A percentile compares a stretch with the other conserved stretches of the same genome.
Evolutionary conservation across 495 filamentous ascomycete species (phyloP).

Genomic region (Penicillium turbatum): DNA sequence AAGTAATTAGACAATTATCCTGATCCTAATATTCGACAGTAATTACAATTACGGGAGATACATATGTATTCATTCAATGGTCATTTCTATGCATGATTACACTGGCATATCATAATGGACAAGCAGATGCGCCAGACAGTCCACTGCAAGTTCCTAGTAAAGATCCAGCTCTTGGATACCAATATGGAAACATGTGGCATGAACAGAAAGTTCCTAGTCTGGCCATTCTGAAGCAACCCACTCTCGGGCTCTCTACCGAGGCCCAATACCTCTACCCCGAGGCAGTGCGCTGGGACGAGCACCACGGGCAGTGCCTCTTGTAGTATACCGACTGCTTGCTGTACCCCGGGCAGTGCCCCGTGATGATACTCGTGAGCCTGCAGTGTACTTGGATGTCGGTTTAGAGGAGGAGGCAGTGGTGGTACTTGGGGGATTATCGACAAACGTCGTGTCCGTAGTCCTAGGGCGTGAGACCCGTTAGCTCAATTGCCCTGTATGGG

Average conservation of each 20-base stretch:
- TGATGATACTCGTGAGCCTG: conserved; percentile 30
- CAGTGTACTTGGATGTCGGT: conserved; percentile 58
- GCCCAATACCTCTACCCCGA: conserved; percentile 31
- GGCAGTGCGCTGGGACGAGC: conserved; percentile 40
- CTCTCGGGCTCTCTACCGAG: conserved; percentile 19
- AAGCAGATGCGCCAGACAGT: neutral
- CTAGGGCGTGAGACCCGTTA: conserved; percentile 41
- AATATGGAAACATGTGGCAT: neutral
- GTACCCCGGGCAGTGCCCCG: conserved; percentile 37
- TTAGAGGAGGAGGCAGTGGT: conserved; percentile 53
- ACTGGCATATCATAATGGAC: neutral
- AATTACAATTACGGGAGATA: neutral
- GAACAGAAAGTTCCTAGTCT: neutral
- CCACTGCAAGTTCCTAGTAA: neutral
- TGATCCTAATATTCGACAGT: neutral
- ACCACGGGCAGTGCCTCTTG: conserved; percentile 32
- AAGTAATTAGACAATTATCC: too few relatives aligned
- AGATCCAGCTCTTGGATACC: neutral
- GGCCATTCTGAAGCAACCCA: neutral
- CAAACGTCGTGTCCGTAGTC: conserved; percentile 92
- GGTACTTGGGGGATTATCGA: conserved; percentile 72
- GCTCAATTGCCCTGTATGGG: neutral
- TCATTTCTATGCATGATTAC: neutral
- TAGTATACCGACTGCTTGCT: conserved; percentile 40
- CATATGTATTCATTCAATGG: neutral